phyloP scores from a whole-genome alignment of 495 filamentous ascomycete genomes.

The Gamarada debralockiae region DNA sequence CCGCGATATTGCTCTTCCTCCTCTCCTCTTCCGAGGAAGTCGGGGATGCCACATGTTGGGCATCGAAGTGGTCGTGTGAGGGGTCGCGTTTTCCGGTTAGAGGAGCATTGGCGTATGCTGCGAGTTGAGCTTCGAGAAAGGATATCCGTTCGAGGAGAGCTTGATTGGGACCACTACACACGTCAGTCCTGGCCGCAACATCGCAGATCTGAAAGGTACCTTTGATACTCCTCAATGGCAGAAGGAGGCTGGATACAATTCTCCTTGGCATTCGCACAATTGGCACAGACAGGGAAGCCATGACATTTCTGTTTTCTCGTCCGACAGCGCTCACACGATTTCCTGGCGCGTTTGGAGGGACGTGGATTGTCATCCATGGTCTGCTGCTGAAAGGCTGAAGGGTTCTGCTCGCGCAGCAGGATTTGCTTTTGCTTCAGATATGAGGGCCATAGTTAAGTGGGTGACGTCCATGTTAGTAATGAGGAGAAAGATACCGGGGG shows the following conservation, averaged over 20 bases:
- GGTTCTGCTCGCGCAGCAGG: no score
- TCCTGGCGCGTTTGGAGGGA: constrained; percentile 47
- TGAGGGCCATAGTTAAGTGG: no score
- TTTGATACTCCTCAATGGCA: constrained; percentile 39
- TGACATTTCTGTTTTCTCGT: constrained; percentile 44
- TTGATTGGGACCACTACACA: constrained; percentile 36
- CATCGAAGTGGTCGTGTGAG: constrained; percentile 25
- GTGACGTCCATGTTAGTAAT: no score
- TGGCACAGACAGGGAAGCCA: constrained; percentile 42
- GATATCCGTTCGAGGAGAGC: constrained; percentile 44
- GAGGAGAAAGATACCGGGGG: no score
- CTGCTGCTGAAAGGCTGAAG: not conserved
- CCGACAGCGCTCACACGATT: constrained; percentile 49
- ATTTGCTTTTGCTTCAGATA: no score
- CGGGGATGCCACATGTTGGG: constrained; percentile 26
- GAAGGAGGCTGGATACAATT: constrained; percentile 46
- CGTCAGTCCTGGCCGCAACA: not conserved
- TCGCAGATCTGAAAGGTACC: constrained; percentile 25
- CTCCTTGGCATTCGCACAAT: constrained; percentile 45
- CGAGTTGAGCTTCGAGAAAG: constrained; percentile 38
- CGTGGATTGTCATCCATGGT: constrained; percentile 22
- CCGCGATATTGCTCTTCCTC: constrained; percentile 41
- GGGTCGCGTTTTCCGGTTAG: constrained; percentile 18
- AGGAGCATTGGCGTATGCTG: constrained; percentile 25
- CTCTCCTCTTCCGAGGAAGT: constrained; percentile 19